Evolutionary conservation across 139 green algal species (phyloP).

Genomic region (Yamagishiella unicocca): DNA sequence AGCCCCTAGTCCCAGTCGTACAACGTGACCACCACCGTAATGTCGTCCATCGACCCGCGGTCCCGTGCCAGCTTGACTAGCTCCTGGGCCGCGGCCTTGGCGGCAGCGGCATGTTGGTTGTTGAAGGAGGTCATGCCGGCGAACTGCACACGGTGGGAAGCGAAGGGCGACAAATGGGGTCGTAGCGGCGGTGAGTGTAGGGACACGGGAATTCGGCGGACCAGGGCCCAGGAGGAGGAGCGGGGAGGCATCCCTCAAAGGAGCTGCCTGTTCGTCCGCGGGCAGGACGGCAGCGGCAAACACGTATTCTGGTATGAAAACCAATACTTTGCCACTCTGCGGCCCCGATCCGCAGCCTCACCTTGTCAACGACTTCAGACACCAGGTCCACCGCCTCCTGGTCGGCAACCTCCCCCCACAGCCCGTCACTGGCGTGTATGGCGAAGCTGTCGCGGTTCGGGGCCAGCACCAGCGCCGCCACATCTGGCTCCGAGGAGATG

Average conservation of each 20-base stretch:
- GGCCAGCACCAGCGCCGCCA: constrained; percentile 55
- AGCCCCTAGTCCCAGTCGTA: constrained; percentile 37
- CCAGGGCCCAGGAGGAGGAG: too few relatives aligned
- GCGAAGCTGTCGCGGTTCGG: constrained; percentile 68
- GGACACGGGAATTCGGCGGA: too few relatives aligned
- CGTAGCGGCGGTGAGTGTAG: too few relatives aligned
- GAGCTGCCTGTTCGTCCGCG: too few relatives aligned
- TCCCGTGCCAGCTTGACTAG: constrained; percentile 45
- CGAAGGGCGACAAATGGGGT: too few relatives aligned
- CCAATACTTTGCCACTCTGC: too few relatives aligned
- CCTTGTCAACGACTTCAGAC: constrained; percentile 37
- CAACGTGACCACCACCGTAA: constrained; percentile 43
- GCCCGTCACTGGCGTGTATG: constrained; percentile 69
- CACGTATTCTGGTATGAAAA: background rate
- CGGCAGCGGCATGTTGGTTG: constrained; percentile 23
- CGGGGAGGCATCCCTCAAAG: too few relatives aligned
- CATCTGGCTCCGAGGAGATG: constrained; percentile 77
- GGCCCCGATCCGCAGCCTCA: too few relatives aligned
- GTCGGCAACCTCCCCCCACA: constrained; percentile 68
- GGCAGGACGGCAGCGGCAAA: too few relatives aligned
- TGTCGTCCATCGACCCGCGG: constrained; percentile 40
- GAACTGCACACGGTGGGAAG: constrained; percentile 29
- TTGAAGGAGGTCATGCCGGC: constrained; percentile 38
- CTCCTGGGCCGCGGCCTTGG: constrained; percentile 41
- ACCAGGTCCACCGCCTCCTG: constrained; percentile 77